phyloP scores from a whole-genome alignment of 2,329 filamentous ascomycete genomes.

The Piedraia hortae region DNA sequence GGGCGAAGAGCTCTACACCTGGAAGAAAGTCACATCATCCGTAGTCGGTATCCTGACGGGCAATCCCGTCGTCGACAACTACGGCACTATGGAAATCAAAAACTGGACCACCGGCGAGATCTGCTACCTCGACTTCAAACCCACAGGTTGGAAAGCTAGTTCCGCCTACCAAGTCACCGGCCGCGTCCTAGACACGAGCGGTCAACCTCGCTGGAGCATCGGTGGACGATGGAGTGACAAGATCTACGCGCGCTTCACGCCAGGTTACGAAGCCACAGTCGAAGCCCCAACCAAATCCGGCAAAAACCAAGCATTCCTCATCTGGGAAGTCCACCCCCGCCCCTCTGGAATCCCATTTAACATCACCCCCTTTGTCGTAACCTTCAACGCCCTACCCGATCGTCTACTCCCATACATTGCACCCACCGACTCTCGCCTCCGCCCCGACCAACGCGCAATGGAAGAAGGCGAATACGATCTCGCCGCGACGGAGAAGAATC shows the following conservation, averaged over 20 bases:
- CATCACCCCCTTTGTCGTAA: constrained; percentile 81
- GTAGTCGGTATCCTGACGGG: constrained; percentile 98
- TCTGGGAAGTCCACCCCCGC: constrained; percentile 71
- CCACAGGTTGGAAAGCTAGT: constrained; percentile 81
- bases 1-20: constrained; percentile 64
- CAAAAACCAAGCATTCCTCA: constrained; percentile 48
- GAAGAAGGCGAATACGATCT: constrained; percentile 93
- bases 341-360: constrained; percentile 83
- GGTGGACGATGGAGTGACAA: constrained; percentile 95
- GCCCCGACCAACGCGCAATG: constrained; percentile 92
- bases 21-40: constrained; percentile 95
- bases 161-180: constrained; percentile 74
- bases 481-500: constrained; percentile 77
- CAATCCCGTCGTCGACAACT: constrained; percentile 90
- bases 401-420: constrained; percentile 48
- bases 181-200: constrained; percentile 52
- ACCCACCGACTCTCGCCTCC: constrained; percentile 75
- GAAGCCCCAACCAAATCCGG: constrained; percentile 20
- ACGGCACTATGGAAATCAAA: constrained; percentile 87
- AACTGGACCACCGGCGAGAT: constrained; percentile 89
- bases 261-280: constrained; percentile 56
- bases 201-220: constrained; percentile 65
- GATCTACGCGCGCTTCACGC: constrained; percentile 77
- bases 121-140: constrained; percentile 77
- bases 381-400: constrained; percentile 79